Conservation (phyloP, 768 basidiomycete genomes). For the Pisolithus marmoratus region DNA sequence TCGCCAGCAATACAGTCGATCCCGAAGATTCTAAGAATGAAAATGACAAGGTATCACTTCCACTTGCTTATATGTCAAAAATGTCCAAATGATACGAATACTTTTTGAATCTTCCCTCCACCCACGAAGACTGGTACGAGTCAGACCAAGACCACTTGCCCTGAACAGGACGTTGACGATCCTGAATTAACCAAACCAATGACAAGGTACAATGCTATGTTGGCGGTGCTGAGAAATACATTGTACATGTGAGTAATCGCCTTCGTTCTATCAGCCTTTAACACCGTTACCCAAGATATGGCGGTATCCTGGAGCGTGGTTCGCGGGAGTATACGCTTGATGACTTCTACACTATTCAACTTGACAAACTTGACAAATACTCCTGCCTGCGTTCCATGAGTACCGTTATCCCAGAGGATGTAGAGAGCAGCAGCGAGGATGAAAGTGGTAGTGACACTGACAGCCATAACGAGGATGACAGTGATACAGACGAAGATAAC, state of each 20-base stretch:
- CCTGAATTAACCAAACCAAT: conserved; percentile 59
- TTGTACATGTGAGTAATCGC: conserved; percentile 65
- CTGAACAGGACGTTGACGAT: conserved; percentile 55
- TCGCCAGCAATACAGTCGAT: conserved; percentile 5
- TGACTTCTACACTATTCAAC: conserved; percentile 74
- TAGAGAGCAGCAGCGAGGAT: conserved; percentile 56
- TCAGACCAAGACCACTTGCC: conserved; percentile 10
- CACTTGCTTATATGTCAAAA: too few relatives aligned
- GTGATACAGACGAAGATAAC: conserved; percentile 35
- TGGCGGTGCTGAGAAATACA: conserved; percentile 77
- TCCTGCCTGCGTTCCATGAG: conserved; percentile 65
- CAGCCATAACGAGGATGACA: conserved; percentile 46
- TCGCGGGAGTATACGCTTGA: conserved; percentile 84
- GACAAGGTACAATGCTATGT: conserved; percentile 83
- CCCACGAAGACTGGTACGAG: not conserved
- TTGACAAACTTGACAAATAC: conserved; percentile 83
- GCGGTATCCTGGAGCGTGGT: conserved; percentile 82
- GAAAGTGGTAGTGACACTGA: conserved; percentile 56
- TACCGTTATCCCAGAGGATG: conserved; percentile 55
- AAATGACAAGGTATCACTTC: not conserved
- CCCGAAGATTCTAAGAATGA: conserved; percentile 8
- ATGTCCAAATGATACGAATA: too few relatives aligned
- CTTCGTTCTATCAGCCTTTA: not conserved
- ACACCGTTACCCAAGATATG: conserved; percentile 49
- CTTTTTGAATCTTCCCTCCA: too few relatives aligned